These are phyloP conservation scores for Ilyonectria sp. DNA, from an alignment of 2,329 filamentous ascomycete genomes.

Conservation along the genomic window DNA sequence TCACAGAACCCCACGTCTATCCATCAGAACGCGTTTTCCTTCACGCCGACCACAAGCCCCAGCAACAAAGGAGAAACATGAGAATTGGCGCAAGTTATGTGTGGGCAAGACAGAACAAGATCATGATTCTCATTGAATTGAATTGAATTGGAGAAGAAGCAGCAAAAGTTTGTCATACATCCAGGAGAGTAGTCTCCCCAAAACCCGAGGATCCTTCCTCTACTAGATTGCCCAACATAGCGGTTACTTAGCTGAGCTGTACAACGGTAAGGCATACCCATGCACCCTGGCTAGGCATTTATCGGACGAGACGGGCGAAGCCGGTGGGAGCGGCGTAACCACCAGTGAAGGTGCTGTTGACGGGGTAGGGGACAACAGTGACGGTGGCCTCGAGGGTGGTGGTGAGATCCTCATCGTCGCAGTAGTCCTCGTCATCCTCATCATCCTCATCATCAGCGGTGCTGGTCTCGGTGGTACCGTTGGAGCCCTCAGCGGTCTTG, in stretches of 20 bases:
- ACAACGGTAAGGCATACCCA: conserved; percentile 42
- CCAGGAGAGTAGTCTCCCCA: conserved; percentile 39
- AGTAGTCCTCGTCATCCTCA: conserved; percentile 38
- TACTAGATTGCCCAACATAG: conserved; percentile 40
- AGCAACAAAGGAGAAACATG: conserved; percentile 22
- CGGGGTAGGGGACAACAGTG: conserved; percentile 60
- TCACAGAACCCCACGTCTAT: conserved; percentile 37
- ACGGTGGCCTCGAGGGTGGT: conserved; percentile 51
- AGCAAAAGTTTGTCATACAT: conserved; percentile 47
- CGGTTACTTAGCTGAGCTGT: conserved; percentile 39
- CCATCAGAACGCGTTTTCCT: conserved; percentile 33
- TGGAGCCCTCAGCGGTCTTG: conserved; percentile 40
- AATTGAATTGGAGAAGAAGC: conserved; percentile 44
- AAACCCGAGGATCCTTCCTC: conserved; percentile 33
- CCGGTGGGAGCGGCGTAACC: conserved; percentile 55
- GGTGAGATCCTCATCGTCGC: conserved; percentile 41
- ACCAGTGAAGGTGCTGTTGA: conserved; percentile 53
- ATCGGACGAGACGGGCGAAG: conserved; percentile 53
- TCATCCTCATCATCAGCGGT: conserved; percentile 31
- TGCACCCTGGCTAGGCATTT: conserved; percentile 38
- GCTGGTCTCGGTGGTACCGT: conserved; percentile 42
- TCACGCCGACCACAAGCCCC: background rate
- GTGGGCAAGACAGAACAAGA: conserved; percentile 42
- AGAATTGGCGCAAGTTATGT: conserved; percentile 22
- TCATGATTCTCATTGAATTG: conserved; percentile 51